Percentiles rank a stretch among this genome's conserved stretches.
phyloP scores from a whole-genome alignment of 73 alveolate genomes.

The Halteria grandinella region DNA sequence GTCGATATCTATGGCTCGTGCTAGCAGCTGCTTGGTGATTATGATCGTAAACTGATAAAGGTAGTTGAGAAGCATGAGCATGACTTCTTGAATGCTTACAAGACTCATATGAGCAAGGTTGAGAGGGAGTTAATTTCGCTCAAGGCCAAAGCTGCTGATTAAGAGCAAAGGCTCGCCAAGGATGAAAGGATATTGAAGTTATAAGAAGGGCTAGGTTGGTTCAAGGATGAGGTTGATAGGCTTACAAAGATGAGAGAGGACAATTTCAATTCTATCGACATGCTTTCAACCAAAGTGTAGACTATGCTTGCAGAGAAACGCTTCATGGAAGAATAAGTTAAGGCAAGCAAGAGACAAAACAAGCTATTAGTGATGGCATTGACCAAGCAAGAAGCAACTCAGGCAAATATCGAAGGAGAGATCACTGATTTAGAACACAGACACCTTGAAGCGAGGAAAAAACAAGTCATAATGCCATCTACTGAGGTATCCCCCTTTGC shows the following conservation, averaged over 20 bases:
- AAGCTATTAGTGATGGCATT: conserved; percentile 57
- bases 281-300: not conserved
- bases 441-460: conserved; percentile 4
- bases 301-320: conserved; percentile 37
- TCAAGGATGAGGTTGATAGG: conserved; percentile 27
- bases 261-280: conserved; percentile 37
- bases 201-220: conserved; percentile 44
- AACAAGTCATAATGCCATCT: conserved; percentile 26
- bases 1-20: too few relatives aligned
- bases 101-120: conserved; percentile 70
- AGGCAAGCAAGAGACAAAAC: conserved; percentile 59
- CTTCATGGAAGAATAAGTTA: conserved; percentile 51
- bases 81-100: conserved; percentile 65
- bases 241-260: conserved; percentile 22
- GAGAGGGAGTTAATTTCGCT: conserved; percentile 48
- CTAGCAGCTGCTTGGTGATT: conserved; percentile 9
- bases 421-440: conserved; percentile 6
- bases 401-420: conserved; percentile 3
- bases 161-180: conserved; percentile 33
- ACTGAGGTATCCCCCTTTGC: conserved; percentile 9
- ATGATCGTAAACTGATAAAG: conserved; percentile 20
- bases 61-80: conserved; percentile 59
- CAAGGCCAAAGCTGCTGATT: conserved; percentile 53
- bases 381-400: not conserved
- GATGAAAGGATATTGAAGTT: conserved; percentile 56